phyloP scores from a whole-genome alignment of 495 filamentous ascomycete genomes.

The Xylaria bambusicola region DNA sequence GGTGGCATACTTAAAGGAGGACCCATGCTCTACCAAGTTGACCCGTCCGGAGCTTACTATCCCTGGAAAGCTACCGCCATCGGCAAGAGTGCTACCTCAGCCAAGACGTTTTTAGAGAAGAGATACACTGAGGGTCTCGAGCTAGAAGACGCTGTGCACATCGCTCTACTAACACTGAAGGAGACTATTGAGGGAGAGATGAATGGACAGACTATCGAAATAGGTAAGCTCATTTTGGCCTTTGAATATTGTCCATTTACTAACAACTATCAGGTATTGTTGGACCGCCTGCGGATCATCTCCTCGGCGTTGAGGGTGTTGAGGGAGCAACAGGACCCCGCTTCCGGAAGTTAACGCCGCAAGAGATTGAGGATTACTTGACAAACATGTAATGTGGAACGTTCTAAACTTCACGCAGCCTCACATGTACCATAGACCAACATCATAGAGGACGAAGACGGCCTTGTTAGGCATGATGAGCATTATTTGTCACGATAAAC shows the following conservation, averaged over 20 bases:
- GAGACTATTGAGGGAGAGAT: conserved; percentile 99
- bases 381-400: conserved; percentile 79
- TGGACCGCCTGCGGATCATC: conserved; percentile 86
- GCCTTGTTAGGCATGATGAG: conserved; percentile 23
- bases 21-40: conserved; percentile 96
- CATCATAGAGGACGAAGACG: conserved; percentile 39
- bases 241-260: conserved; percentile 17
- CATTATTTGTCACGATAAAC: conserved; percentile 39
- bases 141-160: conserved; percentile 97
- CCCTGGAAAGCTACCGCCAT: conserved; percentile 99
- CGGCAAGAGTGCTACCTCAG: conserved; percentile 95
- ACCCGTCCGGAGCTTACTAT: conserved; percentile 95
- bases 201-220: conserved; percentile 98
- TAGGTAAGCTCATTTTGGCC: conserved; percentile 61
- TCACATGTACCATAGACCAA: conserved; percentile 45
- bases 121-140: conserved; percentile 95
- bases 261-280: conserved; percentile 75
- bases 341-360: conserved; percentile 93
- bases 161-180: conserved; percentile 95
- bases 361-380: conserved; percentile 98
- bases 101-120: conserved; percentile 99
- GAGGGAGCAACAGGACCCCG: conserved; percentile 86
- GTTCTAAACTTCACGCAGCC: conserved; percentile 24
- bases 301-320: conserved; percentile 91
- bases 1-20: conserved; percentile 95